phyloP scores from a whole-genome alignment of 2,329 filamentous ascomycete species.

The Fusarium sp. region DNA sequence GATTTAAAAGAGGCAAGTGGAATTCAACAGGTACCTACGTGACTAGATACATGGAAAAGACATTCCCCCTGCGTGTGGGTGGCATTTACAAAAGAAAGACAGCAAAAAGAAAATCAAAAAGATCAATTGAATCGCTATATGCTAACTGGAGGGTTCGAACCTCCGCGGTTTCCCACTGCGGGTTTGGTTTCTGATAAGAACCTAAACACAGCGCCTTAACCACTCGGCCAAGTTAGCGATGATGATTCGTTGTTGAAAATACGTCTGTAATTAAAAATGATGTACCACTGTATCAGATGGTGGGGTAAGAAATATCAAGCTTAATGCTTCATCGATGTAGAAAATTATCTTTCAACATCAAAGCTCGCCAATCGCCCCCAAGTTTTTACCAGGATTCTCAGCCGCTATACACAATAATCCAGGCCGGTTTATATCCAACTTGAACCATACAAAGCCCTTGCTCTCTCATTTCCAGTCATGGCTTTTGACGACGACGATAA shows the following conservation, averaged over 20 bases:
- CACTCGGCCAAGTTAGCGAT: slow-evolving; percentile 43
- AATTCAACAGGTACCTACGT: not conserved
- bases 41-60: not conserved
- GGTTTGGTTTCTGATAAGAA: slow-evolving; percentile 40
- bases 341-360: slow-evolving; percentile 35
- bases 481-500: slow-evolving; percentile 59
- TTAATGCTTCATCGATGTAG: slow-evolving; percentile 38
- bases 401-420: not conserved
- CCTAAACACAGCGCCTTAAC: slow-evolving; percentile 43
- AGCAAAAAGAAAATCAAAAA: not conserved
- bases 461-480: slow-evolving; percentile 47
- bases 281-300: fast-evolving
- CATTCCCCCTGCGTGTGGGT: not conserved
- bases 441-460: not conserved
- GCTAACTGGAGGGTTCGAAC: slow-evolving; percentile 44
- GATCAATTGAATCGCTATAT: slow-evolving; percentile 6
- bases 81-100: not conserved
- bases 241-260: slow-evolving; percentile 18
- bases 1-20: not conserved
- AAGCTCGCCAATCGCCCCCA: not conserved
- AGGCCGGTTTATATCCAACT: not conserved
- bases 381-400: not conserved
- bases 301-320: slow-evolving; percentile 12
- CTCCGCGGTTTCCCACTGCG: slow-evolving; percentile 43
- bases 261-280: fast-evolving